phyloP scores from a whole-genome alignment of 306 rosid genomes.

The Glycine latifolia region DNA sequence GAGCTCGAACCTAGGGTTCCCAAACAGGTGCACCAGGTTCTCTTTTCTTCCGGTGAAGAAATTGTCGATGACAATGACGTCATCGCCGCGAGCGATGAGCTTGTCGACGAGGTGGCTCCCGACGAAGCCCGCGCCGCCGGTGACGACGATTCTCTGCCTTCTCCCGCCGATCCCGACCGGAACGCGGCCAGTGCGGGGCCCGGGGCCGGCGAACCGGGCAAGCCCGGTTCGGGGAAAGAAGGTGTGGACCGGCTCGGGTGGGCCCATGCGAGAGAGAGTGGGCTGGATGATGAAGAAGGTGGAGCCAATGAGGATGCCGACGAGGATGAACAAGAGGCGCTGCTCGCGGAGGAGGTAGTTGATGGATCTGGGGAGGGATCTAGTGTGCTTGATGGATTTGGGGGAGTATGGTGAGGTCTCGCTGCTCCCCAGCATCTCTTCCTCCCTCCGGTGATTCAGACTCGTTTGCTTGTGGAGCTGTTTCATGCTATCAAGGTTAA shows the following conservation, averaged over 20 bases:
- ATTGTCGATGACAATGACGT: slow-evolving; percentile 86
- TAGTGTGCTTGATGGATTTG: slow-evolving; percentile 67
- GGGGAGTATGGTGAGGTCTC: slow-evolving; percentile 73
- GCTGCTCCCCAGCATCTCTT: slow-evolving; percentile 59
- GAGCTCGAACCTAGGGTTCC: slow-evolving; percentile 84
- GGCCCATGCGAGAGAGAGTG: slow-evolving; percentile 68
- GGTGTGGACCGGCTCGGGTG: slow-evolving; percentile 55
- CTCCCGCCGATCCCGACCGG: slow-evolving; percentile 66
- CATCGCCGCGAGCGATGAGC: slow-evolving; percentile 73
- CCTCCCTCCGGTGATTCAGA: slow-evolving; percentile 76
- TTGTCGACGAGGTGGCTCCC: slow-evolving; percentile 93
- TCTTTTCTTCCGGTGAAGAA: slow-evolving; percentile 89
- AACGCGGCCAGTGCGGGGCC: slow-evolving; percentile 53
- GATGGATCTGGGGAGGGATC: slow-evolving; percentile 93
- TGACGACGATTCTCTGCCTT: slow-evolving; percentile 74
- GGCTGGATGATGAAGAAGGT: slow-evolving; percentile 92
- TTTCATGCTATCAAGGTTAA: slow-evolving; percentile 50
- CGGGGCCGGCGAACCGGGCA: neutral
- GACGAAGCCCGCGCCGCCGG: slow-evolving; percentile 91
- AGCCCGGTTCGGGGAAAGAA: slow-evolving; percentile 29
- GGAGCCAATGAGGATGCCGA: slow-evolving; percentile 89
- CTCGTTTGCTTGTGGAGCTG: slow-evolving; percentile 75
- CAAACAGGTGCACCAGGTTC: slow-evolving; percentile 76
- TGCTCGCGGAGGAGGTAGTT: slow-evolving; percentile 83
- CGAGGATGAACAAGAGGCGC: slow-evolving; percentile 82